Percentiles rank a stretch among this genome's conserved stretches.
These are phyloP conservation scores for Candida easanensis DNA, from an alignment of 805 yeast genomes.

Conservation along the genomic window DNA sequence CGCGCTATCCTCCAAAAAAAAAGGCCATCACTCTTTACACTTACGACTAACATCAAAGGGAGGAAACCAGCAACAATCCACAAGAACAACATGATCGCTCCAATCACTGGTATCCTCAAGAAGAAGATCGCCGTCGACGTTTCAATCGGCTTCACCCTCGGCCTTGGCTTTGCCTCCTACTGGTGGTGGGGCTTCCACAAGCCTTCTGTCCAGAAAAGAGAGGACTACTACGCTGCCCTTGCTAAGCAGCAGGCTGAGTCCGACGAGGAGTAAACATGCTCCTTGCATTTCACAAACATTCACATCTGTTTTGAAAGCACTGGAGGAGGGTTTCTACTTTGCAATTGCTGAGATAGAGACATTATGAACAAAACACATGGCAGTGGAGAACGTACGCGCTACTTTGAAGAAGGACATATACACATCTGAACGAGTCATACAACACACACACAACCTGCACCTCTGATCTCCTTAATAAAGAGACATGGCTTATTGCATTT, in stretches of 20 bases:
- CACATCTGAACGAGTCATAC: conserved; percentile 1
- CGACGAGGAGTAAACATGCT: conserved; percentile 12
- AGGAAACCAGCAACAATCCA: background rate
- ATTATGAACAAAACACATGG: too few relatives aligned
- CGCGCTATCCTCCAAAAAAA: conserved; percentile 1
- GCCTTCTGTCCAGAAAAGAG: conserved; percentile 70
- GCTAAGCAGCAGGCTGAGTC: conserved; percentile 26
- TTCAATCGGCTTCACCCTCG: conserved; percentile 61
- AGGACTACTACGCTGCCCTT: conserved; percentile 60
- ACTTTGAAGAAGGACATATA: background rate
- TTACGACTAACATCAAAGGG: background rate
- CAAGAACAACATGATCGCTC: conserved; percentile 58
- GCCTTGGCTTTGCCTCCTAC: conserved; percentile 60
- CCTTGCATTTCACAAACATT: background rate
- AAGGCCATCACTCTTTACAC: background rate
- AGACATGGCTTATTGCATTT: background rate
- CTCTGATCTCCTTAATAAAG: background rate
- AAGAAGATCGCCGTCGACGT: conserved; percentile 80
- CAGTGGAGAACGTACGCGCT: too few relatives aligned
- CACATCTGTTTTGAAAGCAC: too few relatives aligned
- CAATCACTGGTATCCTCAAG: conserved; percentile 80
- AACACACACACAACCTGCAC: background rate
- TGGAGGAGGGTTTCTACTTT: too few relatives aligned
- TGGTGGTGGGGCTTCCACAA: conserved; percentile 91
- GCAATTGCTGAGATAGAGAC: too few relatives aligned